phyloP scores from a whole-genome alignment of 306 rosid genomes.

The Cucumis hystrix region DNA sequence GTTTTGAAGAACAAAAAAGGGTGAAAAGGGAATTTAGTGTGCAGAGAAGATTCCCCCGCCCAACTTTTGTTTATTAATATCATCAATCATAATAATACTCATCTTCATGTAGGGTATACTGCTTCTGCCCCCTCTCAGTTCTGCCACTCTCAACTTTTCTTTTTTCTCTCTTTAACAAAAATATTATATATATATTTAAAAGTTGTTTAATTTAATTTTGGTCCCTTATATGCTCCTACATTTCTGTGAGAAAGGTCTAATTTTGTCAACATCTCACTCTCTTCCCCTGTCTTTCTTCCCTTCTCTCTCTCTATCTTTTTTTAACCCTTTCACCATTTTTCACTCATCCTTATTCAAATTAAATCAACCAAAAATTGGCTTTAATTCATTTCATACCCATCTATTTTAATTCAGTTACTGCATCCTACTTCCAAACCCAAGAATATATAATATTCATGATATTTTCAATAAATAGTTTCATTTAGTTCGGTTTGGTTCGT shows the following conservation, averaged over 20 bases:
- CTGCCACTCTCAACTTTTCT: constrained; percentile 14
- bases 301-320: not conserved
- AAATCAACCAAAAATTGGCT: too few relatives aligned
- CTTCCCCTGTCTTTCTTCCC: constrained; percentile 18
- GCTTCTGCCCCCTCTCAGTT: not conserved
- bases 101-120: constrained; percentile 18
- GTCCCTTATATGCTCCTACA: constrained; percentile 70
- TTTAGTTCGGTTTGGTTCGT: too few relatives aligned
- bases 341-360: too few relatives aligned
- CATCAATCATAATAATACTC: constrained; percentile 37
- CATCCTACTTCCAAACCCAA: too few relatives aligned
- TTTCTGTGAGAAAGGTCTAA: constrained; percentile 84
- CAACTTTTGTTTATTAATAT: constrained; percentile 34
- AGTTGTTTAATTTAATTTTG: not conserved
- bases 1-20: not conserved
- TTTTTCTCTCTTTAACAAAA: not conserved
- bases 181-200: too few relatives aligned
- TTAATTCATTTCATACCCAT: not conserved
- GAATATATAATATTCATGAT: too few relatives aligned
- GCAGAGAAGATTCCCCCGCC: constrained; percentile 62
- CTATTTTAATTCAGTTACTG: not conserved
- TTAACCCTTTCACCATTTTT: too few relatives aligned
- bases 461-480: too few relatives aligned
- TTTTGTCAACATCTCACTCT: constrained; percentile 70
- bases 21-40: constrained; percentile 15